Conservation (phyloP, 768 basidiomycete genomes). For the Lentinula sp. region DNA sequence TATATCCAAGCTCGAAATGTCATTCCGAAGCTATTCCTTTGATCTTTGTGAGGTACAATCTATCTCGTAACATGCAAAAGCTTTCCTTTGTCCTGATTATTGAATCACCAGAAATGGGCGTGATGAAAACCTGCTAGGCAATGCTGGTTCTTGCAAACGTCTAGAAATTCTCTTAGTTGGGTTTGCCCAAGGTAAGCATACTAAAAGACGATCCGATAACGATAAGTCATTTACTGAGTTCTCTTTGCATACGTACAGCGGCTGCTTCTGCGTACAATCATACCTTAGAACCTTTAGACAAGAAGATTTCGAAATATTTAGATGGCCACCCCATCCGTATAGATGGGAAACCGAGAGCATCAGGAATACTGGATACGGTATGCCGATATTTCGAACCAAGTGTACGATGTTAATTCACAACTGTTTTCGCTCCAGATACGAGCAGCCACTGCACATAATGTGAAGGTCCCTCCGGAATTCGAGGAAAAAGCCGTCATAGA, state of each 20-base stretch:
- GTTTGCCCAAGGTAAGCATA: constrained; percentile 54
- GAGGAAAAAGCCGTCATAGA: constrained; percentile 54
- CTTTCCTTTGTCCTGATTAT: neutral
- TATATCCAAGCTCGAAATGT: constrained; percentile 57
- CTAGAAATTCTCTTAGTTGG: constrained; percentile 54
- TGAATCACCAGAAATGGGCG: constrained; percentile 44
- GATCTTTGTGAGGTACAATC: constrained; percentile 47
- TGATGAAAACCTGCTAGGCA: constrained; percentile 69
- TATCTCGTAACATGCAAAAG: neutral
- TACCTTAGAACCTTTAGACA: constrained; percentile 54
- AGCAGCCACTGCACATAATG: constrained; percentile 64
- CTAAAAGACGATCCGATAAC: neutral
- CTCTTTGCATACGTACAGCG: constrained; percentile 27
- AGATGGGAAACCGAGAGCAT: constrained; percentile 70
- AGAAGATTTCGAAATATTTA: constrained; percentile 61
- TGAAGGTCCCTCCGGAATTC: constrained; percentile 68
- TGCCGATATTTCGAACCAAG: constrained; percentile 7
- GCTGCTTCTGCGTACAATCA: constrained; percentile 62
- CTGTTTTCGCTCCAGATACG: constrained; percentile 36
- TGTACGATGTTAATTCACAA: neutral
- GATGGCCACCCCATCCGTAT: constrained; percentile 64
- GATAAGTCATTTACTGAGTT: neutral
- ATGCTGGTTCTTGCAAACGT: constrained; percentile 61
- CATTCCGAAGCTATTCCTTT: constrained; percentile 36
- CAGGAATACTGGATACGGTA: constrained; percentile 71